A percentile compares a stretch with the other conserved stretches of the same genome.
Evolutionary conservation across 1,139 yeast genomes (phyloP).

Genomic region (Blastobotrys serpentis): DNA sequence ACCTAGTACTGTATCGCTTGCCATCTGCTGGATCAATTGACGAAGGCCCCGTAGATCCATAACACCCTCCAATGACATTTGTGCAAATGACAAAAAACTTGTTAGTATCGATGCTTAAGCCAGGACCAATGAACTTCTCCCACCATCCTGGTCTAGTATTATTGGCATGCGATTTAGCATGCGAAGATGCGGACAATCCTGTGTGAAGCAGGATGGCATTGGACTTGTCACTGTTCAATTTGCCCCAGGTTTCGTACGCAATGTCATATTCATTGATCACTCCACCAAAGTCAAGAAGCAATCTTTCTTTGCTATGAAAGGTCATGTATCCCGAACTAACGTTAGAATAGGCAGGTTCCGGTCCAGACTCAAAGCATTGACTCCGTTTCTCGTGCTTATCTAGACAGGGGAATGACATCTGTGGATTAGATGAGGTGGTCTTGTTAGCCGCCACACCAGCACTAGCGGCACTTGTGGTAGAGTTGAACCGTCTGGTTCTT

Average conservation of each 20-base stretch:
- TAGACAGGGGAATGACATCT: slow-evolving; percentile 78
- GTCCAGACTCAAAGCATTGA: slow-evolving; percentile 62
- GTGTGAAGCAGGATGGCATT: slow-evolving; percentile 83
- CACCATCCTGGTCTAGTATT: slow-evolving; percentile 89
- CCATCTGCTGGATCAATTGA: slow-evolving; percentile 71
- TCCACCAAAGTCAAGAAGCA: slow-evolving; percentile 81
- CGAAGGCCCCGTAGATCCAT: slow-evolving; percentile 93
- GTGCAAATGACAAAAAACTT: slow-evolving; percentile 83
- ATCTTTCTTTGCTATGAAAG: slow-evolving; percentile 55
- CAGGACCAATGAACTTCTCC: slow-evolving; percentile 92
- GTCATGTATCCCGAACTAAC: slow-evolving; percentile 67
- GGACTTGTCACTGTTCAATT: slow-evolving; percentile 55
- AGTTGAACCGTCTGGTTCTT: background rate
- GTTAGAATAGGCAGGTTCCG: slow-evolving; percentile 80
- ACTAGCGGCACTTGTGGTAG: background rate
- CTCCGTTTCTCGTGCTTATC: slow-evolving; percentile 66
- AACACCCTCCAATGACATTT: slow-evolving; percentile 90
- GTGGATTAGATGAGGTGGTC: slow-evolving; percentile 47
- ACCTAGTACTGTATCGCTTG: slow-evolving; percentile 77
- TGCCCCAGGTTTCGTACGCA: slow-evolving; percentile 94
- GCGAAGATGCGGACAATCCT: slow-evolving; percentile 90
- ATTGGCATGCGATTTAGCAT: slow-evolving; percentile 78
- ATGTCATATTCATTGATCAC: slow-evolving; percentile 68
- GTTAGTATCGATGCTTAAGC: slow-evolving; percentile 72
- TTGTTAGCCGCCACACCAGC: background rate